Percentiles rank a stretch among this genome's conserved stretches.
These are phyloP conservation scores for Ceratocystis cubensis DNA, from an alignment of 2,329 filamentous ascomycete genomes.

Conservation along the genomic window DNA sequence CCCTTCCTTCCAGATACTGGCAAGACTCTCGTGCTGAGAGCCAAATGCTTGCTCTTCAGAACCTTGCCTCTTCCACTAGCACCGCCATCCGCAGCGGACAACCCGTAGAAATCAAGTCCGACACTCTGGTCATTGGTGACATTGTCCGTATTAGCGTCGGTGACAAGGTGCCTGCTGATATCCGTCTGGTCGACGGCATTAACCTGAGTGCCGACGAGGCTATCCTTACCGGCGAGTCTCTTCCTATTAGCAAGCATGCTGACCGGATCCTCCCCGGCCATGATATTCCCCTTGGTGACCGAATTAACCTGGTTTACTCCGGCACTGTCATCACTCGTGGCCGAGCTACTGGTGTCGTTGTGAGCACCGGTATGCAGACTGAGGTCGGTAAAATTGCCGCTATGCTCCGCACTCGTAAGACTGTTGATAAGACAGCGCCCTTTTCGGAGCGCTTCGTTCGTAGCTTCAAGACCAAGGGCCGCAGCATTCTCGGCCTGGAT, in stretches of 20 bases:
- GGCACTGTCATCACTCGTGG: conserved; percentile 61
- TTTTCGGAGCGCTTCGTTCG: conserved; percentile 35
- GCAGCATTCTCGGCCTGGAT: conserved; percentile 50
- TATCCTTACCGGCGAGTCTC: conserved; percentile 59
- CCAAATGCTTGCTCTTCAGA: conserved; percentile 49
- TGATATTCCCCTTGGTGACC: conserved; percentile 53
- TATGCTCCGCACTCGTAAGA: conserved; percentile 47
- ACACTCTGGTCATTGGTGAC: conserved; percentile 52
- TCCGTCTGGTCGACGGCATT: conserved; percentile 52
- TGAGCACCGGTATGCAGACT: conserved; percentile 59
- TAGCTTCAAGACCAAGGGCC: conserved; percentile 33
- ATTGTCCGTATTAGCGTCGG: conserved; percentile 50
- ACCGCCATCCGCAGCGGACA: conserved; percentile 44
- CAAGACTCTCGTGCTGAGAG: conserved; percentile 51
- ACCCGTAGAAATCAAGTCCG: conserved; percentile 41
- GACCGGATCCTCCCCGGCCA: conserved; percentile 40
- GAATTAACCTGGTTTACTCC: conserved; percentile 58
- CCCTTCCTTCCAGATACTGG: conserved; percentile 18
- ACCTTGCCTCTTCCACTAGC: conserved; percentile 46
- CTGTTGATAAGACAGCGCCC: conserved; percentile 30
- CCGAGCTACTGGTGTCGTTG: conserved; percentile 55
- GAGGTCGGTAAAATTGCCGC: conserved; percentile 66
- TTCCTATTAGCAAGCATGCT: conserved; percentile 55
- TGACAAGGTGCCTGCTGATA: conserved; percentile 57
- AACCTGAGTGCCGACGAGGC: conserved; percentile 68